A percentile compares a stretch with the other conserved stretches of the same genome.
These are phyloP conservation scores for Cunninghamia lanceolata DNA, from an alignment of 75 land plant species.

Conservation along the genomic window DNA sequence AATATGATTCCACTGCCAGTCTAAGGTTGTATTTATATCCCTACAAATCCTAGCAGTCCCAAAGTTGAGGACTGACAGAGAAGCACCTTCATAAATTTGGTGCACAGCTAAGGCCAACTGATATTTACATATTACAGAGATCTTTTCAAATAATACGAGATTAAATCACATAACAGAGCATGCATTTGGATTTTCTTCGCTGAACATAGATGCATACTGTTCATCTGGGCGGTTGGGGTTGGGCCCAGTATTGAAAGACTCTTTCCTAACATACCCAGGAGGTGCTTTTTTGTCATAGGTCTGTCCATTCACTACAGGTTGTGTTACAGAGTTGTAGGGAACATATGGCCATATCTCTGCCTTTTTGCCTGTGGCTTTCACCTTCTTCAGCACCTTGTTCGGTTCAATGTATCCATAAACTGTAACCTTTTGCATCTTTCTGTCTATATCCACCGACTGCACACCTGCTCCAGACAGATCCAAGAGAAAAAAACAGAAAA, in stretches of 20 bases:
- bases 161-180: slow-evolving; percentile 52
- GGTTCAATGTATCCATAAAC: slow-evolving; percentile 41
- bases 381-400: slow-evolving; percentile 42
- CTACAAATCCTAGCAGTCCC: neutral
- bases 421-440: slow-evolving; percentile 49
- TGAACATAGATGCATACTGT: slow-evolving; percentile 38
- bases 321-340: slow-evolving; percentile 23
- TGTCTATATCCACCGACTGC: slow-evolving; percentile 37
- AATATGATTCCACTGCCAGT: neutral
- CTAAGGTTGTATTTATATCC: neutral
- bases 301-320: slow-evolving; percentile 16
- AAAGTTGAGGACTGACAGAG: neutral
- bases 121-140: neutral
- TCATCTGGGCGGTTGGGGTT: slow-evolving; percentile 28
- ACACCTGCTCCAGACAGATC: slow-evolving; percentile 24
- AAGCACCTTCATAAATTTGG: no score
- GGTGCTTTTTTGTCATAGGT: slow-evolving; percentile 53
- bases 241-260: neutral
- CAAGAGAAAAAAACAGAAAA: no score
- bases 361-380: slow-evolving; percentile 30
- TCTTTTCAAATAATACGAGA: neutral
- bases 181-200: slow-evolving; percentile 71
- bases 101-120: neutral
- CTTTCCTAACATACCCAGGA: slow-evolving; percentile 9
- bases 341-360: slow-evolving; percentile 55